Evolutionary conservation across 2,329 filamentous ascomycete genomes (phyloP).

Genomic region (Xylariaceae sp.): DNA sequence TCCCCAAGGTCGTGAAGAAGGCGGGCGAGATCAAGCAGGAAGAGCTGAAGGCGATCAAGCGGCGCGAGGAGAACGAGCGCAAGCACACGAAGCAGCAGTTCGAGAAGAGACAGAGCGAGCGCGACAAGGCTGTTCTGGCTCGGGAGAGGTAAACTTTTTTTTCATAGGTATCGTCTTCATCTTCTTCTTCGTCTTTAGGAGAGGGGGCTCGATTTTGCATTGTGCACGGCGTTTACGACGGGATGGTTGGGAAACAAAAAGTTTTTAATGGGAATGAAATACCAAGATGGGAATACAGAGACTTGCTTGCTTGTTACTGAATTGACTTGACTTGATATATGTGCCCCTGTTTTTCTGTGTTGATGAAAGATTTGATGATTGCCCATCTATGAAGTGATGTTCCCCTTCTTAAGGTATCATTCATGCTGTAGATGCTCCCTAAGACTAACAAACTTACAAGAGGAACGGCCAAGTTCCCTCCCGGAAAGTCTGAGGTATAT

Average conservation of each 20-base stretch:
- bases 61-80: slow-evolving; percentile 88
- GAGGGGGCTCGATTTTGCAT: not conserved
- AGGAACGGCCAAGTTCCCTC: not conserved
- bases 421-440: not conserved
- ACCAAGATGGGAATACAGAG: not conserved
- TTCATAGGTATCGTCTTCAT: not conserved
- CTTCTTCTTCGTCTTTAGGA: no score
- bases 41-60: slow-evolving; percentile 81
- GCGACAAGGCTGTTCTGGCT: slow-evolving; percentile 88
- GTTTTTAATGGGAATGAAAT: not conserved
- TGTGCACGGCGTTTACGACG: not conserved
- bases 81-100: slow-evolving; percentile 84
- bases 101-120: slow-evolving; percentile 66
- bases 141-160: slow-evolving; percentile 44
- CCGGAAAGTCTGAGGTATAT: no score
- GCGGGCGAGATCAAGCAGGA: slow-evolving; percentile 89
- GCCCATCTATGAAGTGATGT: not conserved
- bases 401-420: not conserved
- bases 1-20: slow-evolving; percentile 93
- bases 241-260: not conserved
- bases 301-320: not conserved
- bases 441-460: no score
- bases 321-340: not conserved
- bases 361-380: not conserved
- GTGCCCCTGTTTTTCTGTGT: not conserved